Conservation (phyloP, 2,329 filamentous ascomycete species). For the Verticillium albo-atrum region DNA sequence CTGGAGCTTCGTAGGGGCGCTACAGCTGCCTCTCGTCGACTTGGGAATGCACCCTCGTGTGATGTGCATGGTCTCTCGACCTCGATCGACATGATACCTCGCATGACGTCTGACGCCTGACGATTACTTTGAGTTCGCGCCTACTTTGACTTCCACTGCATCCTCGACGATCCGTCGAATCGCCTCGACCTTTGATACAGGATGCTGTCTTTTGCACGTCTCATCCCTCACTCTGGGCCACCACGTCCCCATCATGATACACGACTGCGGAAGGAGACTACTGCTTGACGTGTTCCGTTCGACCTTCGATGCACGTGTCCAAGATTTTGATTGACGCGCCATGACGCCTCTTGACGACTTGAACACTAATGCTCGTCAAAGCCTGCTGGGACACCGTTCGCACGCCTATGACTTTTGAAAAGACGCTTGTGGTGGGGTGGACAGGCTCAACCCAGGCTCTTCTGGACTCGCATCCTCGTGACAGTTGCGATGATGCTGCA, state of each 20-base stretch:
- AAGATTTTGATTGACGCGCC: neutral
- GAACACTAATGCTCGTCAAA: neutral
- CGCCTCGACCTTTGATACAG: neutral
- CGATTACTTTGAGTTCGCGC: neutral
- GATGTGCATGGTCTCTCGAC: slow-evolving; percentile 15
- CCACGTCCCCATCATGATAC: neutral
- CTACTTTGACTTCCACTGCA: neutral
- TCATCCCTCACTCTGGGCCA: neutral
- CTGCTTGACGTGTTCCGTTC: neutral
- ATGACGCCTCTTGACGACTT: neutral
- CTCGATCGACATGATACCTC: slow-evolving; percentile 13
- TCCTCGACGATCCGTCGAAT: neutral
- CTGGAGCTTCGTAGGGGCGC: slow-evolving; percentile 8
- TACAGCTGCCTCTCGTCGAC: slow-evolving; percentile 1
- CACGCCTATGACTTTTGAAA: neutral
- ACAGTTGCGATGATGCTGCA: neutral
- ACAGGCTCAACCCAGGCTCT: neutral
- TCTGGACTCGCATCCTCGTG: neutral
- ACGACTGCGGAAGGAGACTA: neutral
- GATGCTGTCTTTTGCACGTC: neutral
- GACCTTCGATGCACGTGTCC: neutral
- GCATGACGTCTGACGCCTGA: slow-evolving; percentile 2
- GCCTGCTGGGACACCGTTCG: neutral
- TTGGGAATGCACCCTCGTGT: slow-evolving; percentile 8
- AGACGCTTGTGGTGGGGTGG: neutral